Conservation (phyloP, 2,329 filamentous ascomycete species). For the Dactylellina haptotyla region DNA sequence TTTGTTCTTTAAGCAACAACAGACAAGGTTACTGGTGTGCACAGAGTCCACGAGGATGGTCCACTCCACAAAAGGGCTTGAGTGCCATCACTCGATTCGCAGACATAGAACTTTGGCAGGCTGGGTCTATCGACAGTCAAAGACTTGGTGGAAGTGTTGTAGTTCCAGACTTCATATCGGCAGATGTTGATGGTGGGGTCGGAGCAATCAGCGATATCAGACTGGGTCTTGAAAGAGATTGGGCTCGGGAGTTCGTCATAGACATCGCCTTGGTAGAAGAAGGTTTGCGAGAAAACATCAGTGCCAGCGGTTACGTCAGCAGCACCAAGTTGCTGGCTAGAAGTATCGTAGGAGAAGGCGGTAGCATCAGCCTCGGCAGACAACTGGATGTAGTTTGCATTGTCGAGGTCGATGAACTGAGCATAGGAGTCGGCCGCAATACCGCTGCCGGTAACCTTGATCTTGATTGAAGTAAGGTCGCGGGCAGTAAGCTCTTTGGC, state of each 20-base stretch:
- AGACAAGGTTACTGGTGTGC: constrained; percentile 16
- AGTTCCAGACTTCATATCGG: constrained; percentile 26
- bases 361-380: constrained; percentile 58
- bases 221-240: constrained; percentile 20
- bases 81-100: constrained; percentile 3
- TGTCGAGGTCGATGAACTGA: constrained; percentile 12
- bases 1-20: constrained; percentile 2
- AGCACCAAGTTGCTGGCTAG: constrained; percentile 4
- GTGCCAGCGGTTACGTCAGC: neutral
- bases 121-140: constrained; percentile 13
- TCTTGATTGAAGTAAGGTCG: constrained; percentile 12
- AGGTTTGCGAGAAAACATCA: constrained; percentile 27
- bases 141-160: neutral
- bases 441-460: constrained; percentile 14
- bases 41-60: constrained; percentile 11
- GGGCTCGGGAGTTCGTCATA: constrained; percentile 25
- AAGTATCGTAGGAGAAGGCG: constrained; percentile 59
- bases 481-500: constrained; percentile 12
- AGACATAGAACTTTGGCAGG: constrained; percentile 25
- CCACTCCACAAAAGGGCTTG: constrained; percentile 17
- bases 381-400: constrained; percentile 53
- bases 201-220: constrained; percentile 13
- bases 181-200: constrained; percentile 5
- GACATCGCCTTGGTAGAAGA: constrained; percentile 6
- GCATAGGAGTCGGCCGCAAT: constrained; percentile 14